Base-by-base conservation (phyloP, 495 filamentous ascomycete species). In the Staphylotrichum tortipilum region DNA sequence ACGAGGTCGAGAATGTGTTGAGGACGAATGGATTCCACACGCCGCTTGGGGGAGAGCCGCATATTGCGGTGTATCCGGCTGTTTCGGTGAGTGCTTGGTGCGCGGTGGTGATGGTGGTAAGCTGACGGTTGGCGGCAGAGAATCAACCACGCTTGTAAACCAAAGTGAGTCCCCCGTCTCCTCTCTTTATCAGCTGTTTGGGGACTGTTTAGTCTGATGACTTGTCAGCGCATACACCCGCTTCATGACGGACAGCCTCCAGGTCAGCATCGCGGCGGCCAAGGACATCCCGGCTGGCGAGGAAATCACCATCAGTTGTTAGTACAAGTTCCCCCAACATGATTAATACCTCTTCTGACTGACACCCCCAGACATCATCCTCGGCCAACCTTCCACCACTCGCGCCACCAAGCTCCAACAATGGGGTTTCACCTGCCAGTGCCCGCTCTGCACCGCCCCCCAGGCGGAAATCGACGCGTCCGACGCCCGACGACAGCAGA, bases 221-320 rank as follows among this genome's bases (percentile, higher is more conserved):
- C 9, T 11, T 7, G 2, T 8, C 26, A 68, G 66, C 37, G 62
- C 69, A 23, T 70, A 61, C 30, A 66, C 63, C 18, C 61, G 68
- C 9, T 68, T 68, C 33, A 62, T 60, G n/a, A 57, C 59, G 2
- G 49, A 59, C 1, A 62, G 44, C 21, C 50, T 69, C 29, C 56
- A 57, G 0, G 64, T 65, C 31, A 67, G 58, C 38, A 51, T 70
- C 9, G 61, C 57, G 3, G 69, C 65, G 5, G 33, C 56, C 7
- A 42, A 50, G 29, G 67, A 69, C 47, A 68, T 72, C 21, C 29
- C 53, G 17, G 44, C 56, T 0, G 69, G 69, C 21, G 69, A 72
- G 19, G 69, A 72, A 40, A 67, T 72, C 18, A 68, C 66, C 31
- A 68, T 68, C 41, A 68, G 65, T 40, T 72, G 66, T 69, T 53